Evolutionary conservation across 805 yeast species (phyloP).

Genomic region (Candida awuae): DNA sequence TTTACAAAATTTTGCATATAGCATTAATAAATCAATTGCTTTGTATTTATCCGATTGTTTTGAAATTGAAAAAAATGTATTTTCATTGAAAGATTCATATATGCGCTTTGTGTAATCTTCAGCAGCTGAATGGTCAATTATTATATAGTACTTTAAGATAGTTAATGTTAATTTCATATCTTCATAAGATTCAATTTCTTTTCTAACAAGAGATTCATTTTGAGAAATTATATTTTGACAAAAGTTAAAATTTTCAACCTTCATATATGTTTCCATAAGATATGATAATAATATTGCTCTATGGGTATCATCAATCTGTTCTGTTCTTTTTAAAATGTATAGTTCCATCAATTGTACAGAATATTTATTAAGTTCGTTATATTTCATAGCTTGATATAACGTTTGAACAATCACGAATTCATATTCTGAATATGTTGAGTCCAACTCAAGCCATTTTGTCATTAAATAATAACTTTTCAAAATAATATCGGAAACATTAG

Average conservation of each 20-base stretch:
- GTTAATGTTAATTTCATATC: neutral
- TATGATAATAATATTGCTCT: neutral
- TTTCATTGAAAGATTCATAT: neutral
- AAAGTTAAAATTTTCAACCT: neutral
- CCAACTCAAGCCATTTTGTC: constrained; percentile 4
- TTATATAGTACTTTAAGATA: neutral
- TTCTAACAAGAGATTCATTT: constrained; percentile 1
- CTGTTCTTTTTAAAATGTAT: constrained; percentile 7
- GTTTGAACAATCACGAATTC: constrained; percentile 28
- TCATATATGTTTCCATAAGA: neutral
- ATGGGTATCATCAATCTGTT: neutral
- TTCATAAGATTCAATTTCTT: neutral
- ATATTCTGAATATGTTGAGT: constrained; percentile 13
- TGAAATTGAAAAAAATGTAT: constrained; percentile 1
- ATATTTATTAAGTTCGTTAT: constrained; percentile 15
- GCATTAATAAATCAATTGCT: constrained; percentile 16
- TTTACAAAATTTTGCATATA: constrained; percentile 32
- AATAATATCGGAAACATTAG: neutral
- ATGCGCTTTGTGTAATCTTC: neutral
- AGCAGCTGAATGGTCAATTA: neutral
- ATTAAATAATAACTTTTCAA: constrained; percentile 2
- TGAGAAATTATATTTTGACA: neutral
- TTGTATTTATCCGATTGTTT: constrained; percentile 16
- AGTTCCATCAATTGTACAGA: constrained; percentile 12
- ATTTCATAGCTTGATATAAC: constrained; percentile 20